A percentile compares a stretch with the other conserved stretches of the same genome.
Evolutionary conservation across 768 basidiomycete species (phyloP).

Genomic region (Kwoniella sp.): DNA sequence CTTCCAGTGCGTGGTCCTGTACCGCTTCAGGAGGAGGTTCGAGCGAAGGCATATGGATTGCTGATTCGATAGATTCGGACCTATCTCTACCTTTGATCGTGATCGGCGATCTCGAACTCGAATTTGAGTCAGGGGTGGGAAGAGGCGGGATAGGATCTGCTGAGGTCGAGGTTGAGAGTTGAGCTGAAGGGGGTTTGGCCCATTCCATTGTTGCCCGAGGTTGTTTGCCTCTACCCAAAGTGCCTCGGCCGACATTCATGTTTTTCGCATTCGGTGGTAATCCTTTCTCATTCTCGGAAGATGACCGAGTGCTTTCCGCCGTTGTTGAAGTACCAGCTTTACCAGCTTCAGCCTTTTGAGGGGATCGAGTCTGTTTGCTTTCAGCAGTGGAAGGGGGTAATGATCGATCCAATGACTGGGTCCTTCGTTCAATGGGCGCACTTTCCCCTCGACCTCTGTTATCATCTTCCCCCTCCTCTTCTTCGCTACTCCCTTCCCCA

Average conservation of each 20-base stretch:
- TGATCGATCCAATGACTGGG: conserved; percentile 34
- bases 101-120: not conserved
- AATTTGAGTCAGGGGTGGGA: not conserved
- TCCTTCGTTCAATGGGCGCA: conserved; percentile 14
- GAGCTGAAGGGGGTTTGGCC: conserved; percentile 8
- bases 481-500: conserved; percentile 7
- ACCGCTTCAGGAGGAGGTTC: conserved; percentile 6
- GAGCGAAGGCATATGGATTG: conserved; percentile 15
- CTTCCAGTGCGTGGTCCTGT: conserved; percentile 15
- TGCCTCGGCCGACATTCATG: conserved; percentile 27
- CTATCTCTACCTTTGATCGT: conserved; percentile 14
- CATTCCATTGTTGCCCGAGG: conserved; percentile 42
- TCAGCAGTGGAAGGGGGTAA: conserved; percentile 6
- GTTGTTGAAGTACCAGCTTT: not conserved
- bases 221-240: conserved; percentile 43
- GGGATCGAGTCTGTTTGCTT: not conserved
- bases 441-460: conserved; percentile 8
- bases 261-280: not conserved
- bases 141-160: not conserved
- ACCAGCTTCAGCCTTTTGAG: not conserved
- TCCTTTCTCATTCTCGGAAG: not conserved
- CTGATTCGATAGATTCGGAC: conserved; percentile 26
- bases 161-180: not conserved
- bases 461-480: conserved; percentile 18
- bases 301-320: not conserved